A percentile compares a stretch with the other conserved stretches of the same genome.
Evolutionary conservation across 2,329 filamentous ascomycete genomes (phyloP).

Genomic region (Fusarium secorum): DNA sequence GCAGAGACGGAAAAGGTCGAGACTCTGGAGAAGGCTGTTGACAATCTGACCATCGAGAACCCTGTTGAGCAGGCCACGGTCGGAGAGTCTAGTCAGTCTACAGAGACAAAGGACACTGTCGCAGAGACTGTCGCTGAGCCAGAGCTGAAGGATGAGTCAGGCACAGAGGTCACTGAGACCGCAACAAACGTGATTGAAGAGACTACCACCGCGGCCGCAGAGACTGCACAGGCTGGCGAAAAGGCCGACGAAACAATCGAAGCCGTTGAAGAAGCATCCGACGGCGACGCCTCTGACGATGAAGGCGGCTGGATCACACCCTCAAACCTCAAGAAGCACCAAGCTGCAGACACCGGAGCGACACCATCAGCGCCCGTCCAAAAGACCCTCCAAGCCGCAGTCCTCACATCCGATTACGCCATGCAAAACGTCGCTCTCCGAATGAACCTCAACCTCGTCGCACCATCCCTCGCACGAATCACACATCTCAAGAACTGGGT

Average conservation of each 20-base stretch:
- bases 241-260: slow-evolving; percentile 29
- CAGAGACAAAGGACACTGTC: background rate
- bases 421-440: slow-evolving; percentile 97
- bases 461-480: slow-evolving; percentile 80
- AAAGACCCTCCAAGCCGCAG: slow-evolving; percentile 81
- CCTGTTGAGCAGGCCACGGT: slow-evolving; percentile 6
- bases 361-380: slow-evolving; percentile 60
- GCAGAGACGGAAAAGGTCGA: background rate
- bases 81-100: slow-evolving; percentile 3
- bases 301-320: slow-evolving; percentile 93
- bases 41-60: slow-evolving; percentile 25
- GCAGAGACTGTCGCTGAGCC: background rate
- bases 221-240: background rate
- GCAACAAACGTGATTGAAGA: background rate
- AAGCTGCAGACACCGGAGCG: slow-evolving; percentile 68
- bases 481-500: slow-evolving; percentile 87
- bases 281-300: slow-evolving; percentile 59
- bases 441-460: slow-evolving; percentile 91
- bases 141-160: background rate
- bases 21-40: slow-evolving; percentile 16
- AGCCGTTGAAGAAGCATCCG: slow-evolving; percentile 50
- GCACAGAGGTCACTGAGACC: too few species aligned
- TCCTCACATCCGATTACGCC: slow-evolving; percentile 93
- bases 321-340: slow-evolving; percentile 85
- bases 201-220: background rate